phyloP scores from a whole-genome alignment of 1,284 basidiomycete species.

The Cystobasidiaceae sp. region DNA sequence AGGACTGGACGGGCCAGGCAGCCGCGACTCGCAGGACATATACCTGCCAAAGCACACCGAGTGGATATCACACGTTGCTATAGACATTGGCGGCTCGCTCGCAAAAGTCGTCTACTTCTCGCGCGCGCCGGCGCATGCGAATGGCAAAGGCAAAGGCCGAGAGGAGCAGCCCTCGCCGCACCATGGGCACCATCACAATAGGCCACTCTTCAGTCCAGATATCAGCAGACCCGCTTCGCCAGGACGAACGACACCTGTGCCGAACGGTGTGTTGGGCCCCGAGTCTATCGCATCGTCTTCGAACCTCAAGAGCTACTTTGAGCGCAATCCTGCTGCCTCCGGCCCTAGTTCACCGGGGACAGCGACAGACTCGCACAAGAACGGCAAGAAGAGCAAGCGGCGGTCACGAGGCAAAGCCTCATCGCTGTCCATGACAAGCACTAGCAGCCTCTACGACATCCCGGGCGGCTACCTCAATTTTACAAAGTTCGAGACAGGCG shows the following conservation, averaged over 20 bases:
- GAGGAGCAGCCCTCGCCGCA: neutral
- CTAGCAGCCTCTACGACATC: conserved; percentile 50
- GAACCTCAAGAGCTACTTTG: conserved; percentile 28
- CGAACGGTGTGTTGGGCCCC: conserved; percentile 42
- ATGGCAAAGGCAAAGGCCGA: conserved; percentile 15
- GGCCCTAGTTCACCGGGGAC: too few relatives aligned
- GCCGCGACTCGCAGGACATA: conserved; percentile 56
- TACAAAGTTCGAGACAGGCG: conserved; percentile 89
- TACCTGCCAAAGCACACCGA: conserved; percentile 94
- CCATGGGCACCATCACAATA: neutral
- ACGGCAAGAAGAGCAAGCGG: too few relatives aligned
- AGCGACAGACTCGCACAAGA: too few relatives aligned
- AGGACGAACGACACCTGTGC: conserved; percentile 34
- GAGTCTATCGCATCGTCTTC: conserved; percentile 34
- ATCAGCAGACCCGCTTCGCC: conserved; percentile 35
- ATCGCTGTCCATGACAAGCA: too few relatives aligned
- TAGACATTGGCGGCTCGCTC: conserved; percentile 92
- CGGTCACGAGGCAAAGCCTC: too few relatives aligned
- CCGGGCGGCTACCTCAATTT: conserved; percentile 98
- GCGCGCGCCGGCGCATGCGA: conserved; percentile 57
- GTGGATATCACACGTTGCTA: conserved; percentile 90
- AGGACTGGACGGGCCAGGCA: conserved; percentile 1
- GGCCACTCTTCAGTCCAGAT: conserved; percentile 18
- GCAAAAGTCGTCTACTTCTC: conserved; percentile 99
- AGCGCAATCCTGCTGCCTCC: too few relatives aligned